Evolutionary conservation across 2,329 filamentous ascomycete species (phyloP).

Genomic region (Exophiala xenobiotica): DNA sequence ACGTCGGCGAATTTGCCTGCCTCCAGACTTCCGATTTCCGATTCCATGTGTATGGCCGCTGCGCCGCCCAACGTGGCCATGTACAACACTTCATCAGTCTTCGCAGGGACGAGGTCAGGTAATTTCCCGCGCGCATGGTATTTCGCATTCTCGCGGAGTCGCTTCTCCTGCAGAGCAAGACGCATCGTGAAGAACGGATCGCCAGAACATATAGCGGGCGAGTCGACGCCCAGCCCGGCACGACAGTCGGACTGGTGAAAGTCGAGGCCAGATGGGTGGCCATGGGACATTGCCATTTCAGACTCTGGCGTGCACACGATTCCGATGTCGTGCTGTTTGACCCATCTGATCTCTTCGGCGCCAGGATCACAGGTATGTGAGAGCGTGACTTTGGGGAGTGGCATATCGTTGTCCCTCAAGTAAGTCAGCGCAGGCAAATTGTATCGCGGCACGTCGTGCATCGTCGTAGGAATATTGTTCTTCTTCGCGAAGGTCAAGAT

Average conservation of each 20-base stretch:
- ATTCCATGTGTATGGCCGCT: constrained; percentile 43
- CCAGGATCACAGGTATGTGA: constrained; percentile 39
- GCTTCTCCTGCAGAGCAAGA: constrained; percentile 33
- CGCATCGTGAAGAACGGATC: constrained; percentile 34
- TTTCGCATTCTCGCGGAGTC: constrained; percentile 33
- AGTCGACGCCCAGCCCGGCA: constrained; percentile 34
- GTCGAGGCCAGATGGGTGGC: constrained; percentile 33
- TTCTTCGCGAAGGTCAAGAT: constrained; percentile 6
- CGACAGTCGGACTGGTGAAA: constrained; percentile 32
- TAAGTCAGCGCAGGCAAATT: constrained; percentile 21
- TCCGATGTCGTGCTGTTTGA: constrained; percentile 21
- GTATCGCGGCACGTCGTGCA: constrained; percentile 31
- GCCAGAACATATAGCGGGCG: constrained; percentile 33
- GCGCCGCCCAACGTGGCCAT: constrained; percentile 50
- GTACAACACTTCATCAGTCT: constrained; percentile 48
- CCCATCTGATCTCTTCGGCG: constrained; percentile 28
- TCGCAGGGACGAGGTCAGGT: constrained; percentile 32
- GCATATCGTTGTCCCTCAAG: constrained; percentile 5
- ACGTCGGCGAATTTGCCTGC: constrained; percentile 51
- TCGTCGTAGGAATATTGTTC: constrained; percentile 31
- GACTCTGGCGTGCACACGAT: constrained; percentile 51
- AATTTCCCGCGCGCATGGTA: constrained; percentile 31
- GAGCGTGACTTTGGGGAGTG: constrained; percentile 34
- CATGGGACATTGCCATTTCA: constrained; percentile 51
- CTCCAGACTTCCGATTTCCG: constrained; percentile 46